Evolutionary conservation across 129 eudicot genomes (phyloP), one percentile per base, ranked within the genome.

Genomic region (Oenanthe sinensis): DNA sequence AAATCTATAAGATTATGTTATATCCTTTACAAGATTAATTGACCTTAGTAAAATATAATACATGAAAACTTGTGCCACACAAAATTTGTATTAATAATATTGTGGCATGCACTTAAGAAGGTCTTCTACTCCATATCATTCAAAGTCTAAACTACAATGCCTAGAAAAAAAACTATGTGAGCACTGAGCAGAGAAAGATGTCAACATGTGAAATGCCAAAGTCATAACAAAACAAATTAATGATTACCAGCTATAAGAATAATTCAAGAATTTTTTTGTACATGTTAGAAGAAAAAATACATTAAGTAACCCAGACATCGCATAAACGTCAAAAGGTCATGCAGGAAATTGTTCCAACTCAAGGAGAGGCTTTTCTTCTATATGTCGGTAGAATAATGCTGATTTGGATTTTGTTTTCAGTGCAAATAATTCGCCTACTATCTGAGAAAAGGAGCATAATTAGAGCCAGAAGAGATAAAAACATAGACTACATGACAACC

Each of bases 221-320:
- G 6, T 26, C 26, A 58, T 49, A 72, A 76, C 30, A 26, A 49
- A 71, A 49, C 13, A 42, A 50, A 46, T 10, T 40, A 39, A 49
- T 65, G n/a, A 58, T 40, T 9, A 54, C 48, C 62, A 63, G 33
- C 60, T 40, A 55, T 43, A 55, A 40, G 26, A 75, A 33, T 28
- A 62, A 15, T 17, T 37, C 0, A 12, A 75, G 62, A 55, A 22
- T 52, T 14, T 22, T 71, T 42, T 42, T 24, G 65, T n/a, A 77
- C 20, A 15, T 46, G 14, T 17, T 43, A 77, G 88, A 72, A 77
- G 75, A 74, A 74, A 79, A 68, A 76, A 75, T 91, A 91, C 97
- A 89, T 91, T 91, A 80, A 89, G 89, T 82, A 91, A 80, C 88
- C 97, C 97, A 62, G 97, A 91, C 97, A 91, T 91, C 74, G 87